Evolutionary conservation across 768 basidiomycete genomes (phyloP).

Genomic region (Tulasnella sp.): DNA sequence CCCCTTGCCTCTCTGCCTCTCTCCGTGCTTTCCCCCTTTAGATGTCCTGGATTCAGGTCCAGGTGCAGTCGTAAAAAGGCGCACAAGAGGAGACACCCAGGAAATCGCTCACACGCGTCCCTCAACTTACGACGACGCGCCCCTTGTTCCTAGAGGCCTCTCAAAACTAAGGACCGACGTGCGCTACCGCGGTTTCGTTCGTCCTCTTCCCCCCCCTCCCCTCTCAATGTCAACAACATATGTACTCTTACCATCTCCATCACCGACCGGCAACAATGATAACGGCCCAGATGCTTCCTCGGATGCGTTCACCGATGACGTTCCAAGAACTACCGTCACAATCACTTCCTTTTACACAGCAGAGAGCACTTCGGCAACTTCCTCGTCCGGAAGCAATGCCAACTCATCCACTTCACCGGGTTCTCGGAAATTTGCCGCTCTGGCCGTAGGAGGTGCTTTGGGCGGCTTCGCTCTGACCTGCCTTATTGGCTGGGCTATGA

Average conservation of each 20-base stretch:
- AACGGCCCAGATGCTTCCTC: neutral
- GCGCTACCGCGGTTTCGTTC: neutral
- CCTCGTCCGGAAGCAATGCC: neutral
- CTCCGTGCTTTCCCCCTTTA: neutral
- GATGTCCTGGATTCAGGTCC: neutral
- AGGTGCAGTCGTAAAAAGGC: neutral
- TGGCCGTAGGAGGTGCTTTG: constrained; percentile 11
- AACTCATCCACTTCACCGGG: neutral
- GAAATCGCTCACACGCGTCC: neutral
- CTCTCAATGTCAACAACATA: neutral
- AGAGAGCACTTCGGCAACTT: neutral
- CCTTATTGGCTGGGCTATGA: constrained; percentile 9
- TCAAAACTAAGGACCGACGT: neutral
- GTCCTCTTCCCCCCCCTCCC: neutral
- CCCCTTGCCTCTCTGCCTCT: neutral
- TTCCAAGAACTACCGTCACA: constrained; percentile 12
- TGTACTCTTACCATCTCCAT: neutral
- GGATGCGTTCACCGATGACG: neutral
- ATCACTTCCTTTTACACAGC: constrained; percentile 13
- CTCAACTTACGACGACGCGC: neutral
- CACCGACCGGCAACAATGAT: neutral
- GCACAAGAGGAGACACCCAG: neutral
- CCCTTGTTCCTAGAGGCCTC: neutral
- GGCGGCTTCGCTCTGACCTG: constrained; percentile 19
- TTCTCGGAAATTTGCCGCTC: neutral